phyloP scores from a whole-genome alignment of 208 protist genomes.

The Naegleria lovaniensis region DNA sequence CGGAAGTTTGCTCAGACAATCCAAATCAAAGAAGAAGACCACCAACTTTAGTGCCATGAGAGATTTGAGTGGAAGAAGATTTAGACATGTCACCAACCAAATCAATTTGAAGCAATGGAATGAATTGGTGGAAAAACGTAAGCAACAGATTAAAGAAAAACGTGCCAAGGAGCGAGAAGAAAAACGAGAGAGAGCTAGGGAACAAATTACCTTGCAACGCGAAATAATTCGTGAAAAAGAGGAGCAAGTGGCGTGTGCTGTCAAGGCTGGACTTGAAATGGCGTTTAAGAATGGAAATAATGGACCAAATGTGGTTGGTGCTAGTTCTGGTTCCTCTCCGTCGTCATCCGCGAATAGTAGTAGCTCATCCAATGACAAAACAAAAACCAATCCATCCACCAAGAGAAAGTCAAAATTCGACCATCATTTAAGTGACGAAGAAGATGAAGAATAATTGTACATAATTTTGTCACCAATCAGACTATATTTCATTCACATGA shows the following conservation, averaged over 20 bases:
- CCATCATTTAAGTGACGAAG: background rate
- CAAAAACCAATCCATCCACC: background rate
- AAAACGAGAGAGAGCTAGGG: background rate
- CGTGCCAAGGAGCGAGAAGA: background rate
- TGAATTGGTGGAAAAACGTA: background rate
- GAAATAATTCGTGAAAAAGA: background rate
- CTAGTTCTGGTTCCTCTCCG: too few relatives aligned
- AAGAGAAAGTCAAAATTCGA: background rate
- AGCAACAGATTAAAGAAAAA: background rate
- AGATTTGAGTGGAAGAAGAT: slow-evolving; percentile 4
- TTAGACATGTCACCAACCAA: background rate
- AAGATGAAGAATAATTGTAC: background rate
- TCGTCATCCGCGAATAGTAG: background rate
- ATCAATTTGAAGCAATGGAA: background rate
- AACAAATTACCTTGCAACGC: background rate
- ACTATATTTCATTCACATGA: too few relatives aligned
- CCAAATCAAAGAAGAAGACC: background rate
- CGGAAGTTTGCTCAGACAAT: background rate
- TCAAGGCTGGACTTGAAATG: background rate
- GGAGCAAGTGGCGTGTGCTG: background rate
- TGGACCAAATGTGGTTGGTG: too few relatives aligned
- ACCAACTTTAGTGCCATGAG: background rate
- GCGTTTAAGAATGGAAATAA: too few relatives aligned
- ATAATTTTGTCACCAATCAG: too few relatives aligned
- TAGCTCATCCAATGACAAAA: background rate